Base-by-base conservation (phyloP, 805 yeast genomes). In the Trichomonascus vanleenenianus region DNA sequence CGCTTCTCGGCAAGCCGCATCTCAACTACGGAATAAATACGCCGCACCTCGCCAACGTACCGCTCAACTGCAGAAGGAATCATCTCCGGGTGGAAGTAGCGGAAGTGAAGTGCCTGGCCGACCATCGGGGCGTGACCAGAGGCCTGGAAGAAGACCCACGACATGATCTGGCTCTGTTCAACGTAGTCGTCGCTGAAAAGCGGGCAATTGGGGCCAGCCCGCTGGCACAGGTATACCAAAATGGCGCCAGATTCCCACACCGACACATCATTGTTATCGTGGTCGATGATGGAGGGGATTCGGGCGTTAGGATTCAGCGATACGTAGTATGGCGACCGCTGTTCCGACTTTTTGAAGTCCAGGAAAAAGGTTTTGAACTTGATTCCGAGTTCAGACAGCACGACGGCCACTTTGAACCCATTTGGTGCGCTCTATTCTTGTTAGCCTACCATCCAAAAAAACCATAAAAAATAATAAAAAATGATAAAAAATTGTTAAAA, bases 41-140 rank as follows among this genome's bases (percentile, higher is more conserved):
- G 72, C 57, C 96, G 73, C 19, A 89, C 96, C 66, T 89, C 97
- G 56, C 85, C 95, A 1, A 85, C 81, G 61, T 88, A 89, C 59
- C 96, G 71, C 56, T 86, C 95, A 16, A 89, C 85, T 0, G 97
- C 96, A 48, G 87, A 77, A 15, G 91, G 87, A 2, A 89, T 87
- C 44, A 81, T 81, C 50, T 82, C 82, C 5, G 89, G 76, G 62
- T 89, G 96, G 72, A 89, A 87, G 62, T 85, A 87, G 58, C 89
- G 75, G 69, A 89, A 91, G 68, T 91, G 97, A 55, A 91, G 73
- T 7, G 97, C 96, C 65, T 89, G 97, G 15, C 97, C 97, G 56
- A 89, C 85, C 95, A 89, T 89, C n/a, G 97, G 96, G 0, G 97
- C 95, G 62, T 88, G 97, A 5, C 97, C 97, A 3, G 94, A 83